Base-by-base conservation (phyloP, 2,329 filamentous ascomycete genomes). In the Fusarium sp. region DNA sequence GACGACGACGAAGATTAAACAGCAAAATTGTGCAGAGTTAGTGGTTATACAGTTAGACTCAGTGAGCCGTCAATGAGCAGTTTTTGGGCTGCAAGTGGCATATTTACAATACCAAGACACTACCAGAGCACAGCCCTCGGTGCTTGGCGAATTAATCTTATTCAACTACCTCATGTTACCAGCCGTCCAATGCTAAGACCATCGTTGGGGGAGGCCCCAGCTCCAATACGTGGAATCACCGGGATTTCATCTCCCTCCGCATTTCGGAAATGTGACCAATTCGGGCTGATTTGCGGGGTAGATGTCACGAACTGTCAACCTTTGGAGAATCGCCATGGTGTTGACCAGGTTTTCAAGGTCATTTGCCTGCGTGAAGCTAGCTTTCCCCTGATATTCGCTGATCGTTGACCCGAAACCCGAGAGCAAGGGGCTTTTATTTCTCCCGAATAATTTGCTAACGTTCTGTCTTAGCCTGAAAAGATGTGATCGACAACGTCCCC, bases 1-100 rank as follows among this genome's bases (percentile, higher is more conserved):
- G 93, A 95, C 39, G 86, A 89, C 30, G 81, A 82, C 53, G 78
- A 76, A 62, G 72, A 72, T 66, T 78, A 63, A 69, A 42, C 41
- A 57, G 44, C 53, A 48, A 54, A 50, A 59, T 58, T 70, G 48
- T 41, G 51, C 35, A 44, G 66, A 58, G 53, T 62, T 72, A 41
- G 65, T 73, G 28, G 56, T 55, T 73, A 70, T 72, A 76, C 65
- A 67, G 70, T 68, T 72, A 78, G 75, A 75, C 51, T 71, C 45
- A 61, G 69, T 73, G 61, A 62, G 73, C 73, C 63, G 74, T 76
- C 65, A 71, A 70, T 70, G 45, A 58, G 66, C 65, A 75, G 61
- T 60, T 56, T 60, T 48, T 67, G 54, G 45, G 39, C 64, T 51
- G 42, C 36, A 30, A 56, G 58, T 41, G 26, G 35, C 63, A 68